phyloP scores from a whole-genome alignment of 768 basidiomycete species.

The Termitomyces heimii region DNA sequence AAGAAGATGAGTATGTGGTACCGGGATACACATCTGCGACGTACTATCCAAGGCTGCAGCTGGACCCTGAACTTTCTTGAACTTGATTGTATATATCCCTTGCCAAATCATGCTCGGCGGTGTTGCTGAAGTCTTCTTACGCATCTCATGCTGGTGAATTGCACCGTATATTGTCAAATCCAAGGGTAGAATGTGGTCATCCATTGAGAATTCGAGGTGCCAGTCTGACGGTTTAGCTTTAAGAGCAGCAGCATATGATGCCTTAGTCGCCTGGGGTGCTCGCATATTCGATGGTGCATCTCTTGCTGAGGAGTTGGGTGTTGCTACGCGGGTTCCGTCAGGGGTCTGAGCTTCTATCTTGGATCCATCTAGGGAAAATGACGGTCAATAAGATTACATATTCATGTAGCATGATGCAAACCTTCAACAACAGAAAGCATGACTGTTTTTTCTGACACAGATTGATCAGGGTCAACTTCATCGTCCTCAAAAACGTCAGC shows the following conservation, averaged over 20 bases:
- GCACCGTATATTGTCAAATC: conserved; percentile 96
- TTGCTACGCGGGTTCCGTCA: conserved; percentile 90
- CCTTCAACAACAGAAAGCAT: conserved; percentile 79
- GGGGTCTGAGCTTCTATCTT: conserved; percentile 95
- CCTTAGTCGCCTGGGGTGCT: conserved; percentile 28
- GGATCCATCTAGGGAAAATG: conserved; percentile 62
- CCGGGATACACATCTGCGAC: conserved; percentile 13
- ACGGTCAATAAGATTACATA: background rate
- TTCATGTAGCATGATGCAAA: conserved; percentile 20
- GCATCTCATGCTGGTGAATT: conserved; percentile 85
- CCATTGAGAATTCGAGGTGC: conserved; percentile 96
- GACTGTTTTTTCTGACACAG: conserved; percentile 77
- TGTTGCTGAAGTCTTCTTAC: conserved; percentile 61
- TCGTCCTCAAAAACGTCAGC: conserved; percentile 90
- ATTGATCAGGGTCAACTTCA: conserved; percentile 59
- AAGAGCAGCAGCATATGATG: conserved; percentile 91
- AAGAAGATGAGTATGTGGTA: background rate
- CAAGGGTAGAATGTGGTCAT: conserved; percentile 75
- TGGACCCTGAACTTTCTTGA: conserved; percentile 87
- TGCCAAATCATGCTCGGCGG: conserved; percentile 81
- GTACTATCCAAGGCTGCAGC: conserved; percentile 56
- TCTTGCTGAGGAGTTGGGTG: conserved; percentile 57
- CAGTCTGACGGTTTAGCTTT: conserved; percentile 92
- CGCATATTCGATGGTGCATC: conserved; percentile 27
- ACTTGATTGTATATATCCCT: conserved; percentile 87